A percentile compares a stretch with the other conserved stretches of the same genome.
Conservation (phyloP, 2,329 filamentous ascomycete species). For the Diaporthe destruens region DNA sequence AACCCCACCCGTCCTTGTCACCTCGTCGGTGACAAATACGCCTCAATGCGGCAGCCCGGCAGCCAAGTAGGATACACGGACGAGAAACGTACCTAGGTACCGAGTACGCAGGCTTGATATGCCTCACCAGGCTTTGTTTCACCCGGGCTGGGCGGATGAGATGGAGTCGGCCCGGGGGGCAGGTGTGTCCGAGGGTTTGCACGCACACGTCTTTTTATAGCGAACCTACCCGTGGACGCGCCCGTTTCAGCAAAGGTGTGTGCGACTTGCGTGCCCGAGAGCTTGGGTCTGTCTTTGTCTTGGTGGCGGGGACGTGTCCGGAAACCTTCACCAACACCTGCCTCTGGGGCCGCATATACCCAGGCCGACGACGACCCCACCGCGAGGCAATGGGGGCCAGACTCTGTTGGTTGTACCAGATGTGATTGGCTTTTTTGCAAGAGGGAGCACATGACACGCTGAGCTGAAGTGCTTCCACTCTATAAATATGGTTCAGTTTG, state of each 20-base stretch:
- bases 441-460: neutral
- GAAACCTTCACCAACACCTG: conserved; percentile 3
- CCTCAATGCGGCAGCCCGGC: conserved; percentile 6
- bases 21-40: conserved; percentile 6
- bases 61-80: neutral
- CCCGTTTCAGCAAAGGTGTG: conserved; percentile 29
- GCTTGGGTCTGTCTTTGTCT: conserved; percentile 26
- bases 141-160: conserved; percentile 24
- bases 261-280: conserved; percentile 29
- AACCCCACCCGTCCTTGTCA: neutral
- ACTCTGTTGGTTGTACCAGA: conserved; percentile 13
- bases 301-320: conserved; percentile 13
- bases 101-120: conserved; percentile 21
- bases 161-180: conserved; percentile 16
- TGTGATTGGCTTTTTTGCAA: neutral
- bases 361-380: conserved; percentile 1
- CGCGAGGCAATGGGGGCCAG: conserved; percentile 15
- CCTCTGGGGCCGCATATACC: neutral
- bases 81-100: too few relatives aligned
- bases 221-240: conserved; percentile 26
- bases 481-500: neutral
- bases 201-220: conserved; percentile 33
- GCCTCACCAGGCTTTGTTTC: conserved; percentile 30
- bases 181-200: neutral
- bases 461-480: neutral